Evolutionary conservation across 1,284 basidiomycete genomes (phyloP).

Genomic region (Pseudozyma hubeiensis): DNA sequence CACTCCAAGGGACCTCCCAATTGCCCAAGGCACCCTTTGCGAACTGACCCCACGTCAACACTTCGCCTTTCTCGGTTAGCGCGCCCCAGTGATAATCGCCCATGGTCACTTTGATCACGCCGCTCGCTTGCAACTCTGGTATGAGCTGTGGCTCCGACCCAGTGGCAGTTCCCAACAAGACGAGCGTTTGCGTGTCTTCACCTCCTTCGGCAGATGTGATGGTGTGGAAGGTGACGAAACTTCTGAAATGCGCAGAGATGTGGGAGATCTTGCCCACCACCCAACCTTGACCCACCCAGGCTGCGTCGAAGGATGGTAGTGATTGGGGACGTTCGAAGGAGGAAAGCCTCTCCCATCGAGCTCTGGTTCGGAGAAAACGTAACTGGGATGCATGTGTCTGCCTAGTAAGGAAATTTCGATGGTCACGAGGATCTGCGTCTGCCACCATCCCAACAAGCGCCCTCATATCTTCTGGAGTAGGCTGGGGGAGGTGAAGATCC

Average conservation of each 20-base stretch:
- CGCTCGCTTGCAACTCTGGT: conserved; percentile 78
- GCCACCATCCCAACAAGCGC: too few relatives aligned
- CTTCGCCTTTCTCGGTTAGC: conserved; percentile 79
- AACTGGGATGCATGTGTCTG: too few relatives aligned
- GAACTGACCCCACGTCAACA: conserved; percentile 86
- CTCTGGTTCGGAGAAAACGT: conserved; percentile 5
- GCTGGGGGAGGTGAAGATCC: conserved; percentile 15
- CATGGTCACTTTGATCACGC: conserved; percentile 83
- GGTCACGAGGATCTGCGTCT: too few relatives aligned
- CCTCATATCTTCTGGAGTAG: neutral
- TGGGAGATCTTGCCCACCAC: conserved; percentile 69
- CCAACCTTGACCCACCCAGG: conserved; percentile 12
- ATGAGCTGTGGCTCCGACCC: conserved; percentile 73
- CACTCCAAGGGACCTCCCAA: conserved; percentile 69
- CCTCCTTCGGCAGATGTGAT: conserved; percentile 71
- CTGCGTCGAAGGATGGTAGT: conserved; percentile 6
- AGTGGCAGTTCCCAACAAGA: conserved; percentile 61
- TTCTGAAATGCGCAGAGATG: conserved; percentile 85
- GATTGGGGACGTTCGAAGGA: conserved; percentile 16
- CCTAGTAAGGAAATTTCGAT: too few relatives aligned
- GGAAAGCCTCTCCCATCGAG: conserved; percentile 16
- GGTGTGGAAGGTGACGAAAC: conserved; percentile 82
- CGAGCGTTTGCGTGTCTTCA: conserved; percentile 42
- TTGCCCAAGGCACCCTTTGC: conserved; percentile 83
- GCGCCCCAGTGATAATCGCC: conserved; percentile 92